Conservation (phyloP, 2,329 filamentous ascomycete species). For the Neonectria hederae region DNA sequence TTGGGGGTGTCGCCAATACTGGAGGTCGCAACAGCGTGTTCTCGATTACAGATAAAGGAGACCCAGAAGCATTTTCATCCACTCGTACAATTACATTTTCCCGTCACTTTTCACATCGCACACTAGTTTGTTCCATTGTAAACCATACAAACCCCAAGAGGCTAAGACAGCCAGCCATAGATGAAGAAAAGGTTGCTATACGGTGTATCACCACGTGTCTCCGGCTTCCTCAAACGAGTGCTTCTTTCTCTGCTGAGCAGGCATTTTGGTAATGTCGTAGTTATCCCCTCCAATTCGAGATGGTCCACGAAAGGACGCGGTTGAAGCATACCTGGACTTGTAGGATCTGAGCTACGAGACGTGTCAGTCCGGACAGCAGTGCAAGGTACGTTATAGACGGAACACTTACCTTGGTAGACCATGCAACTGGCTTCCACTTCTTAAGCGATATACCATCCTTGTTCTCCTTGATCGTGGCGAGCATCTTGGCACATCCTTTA, state of each 20-base stretch:
- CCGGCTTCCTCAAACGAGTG: neutral
- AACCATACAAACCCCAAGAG: neutral
- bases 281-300: neutral
- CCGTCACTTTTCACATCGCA: neutral
- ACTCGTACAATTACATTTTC: neutral
- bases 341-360: neutral
- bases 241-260: neutral
- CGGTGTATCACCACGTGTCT: no score
- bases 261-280: neutral
- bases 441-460: neutral
- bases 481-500: neutral
- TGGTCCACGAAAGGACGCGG: neutral
- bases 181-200: neutral
- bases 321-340: neutral
- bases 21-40: no score
- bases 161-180: neutral
- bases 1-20: no score
- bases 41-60: neutral
- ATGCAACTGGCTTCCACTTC: neutral
- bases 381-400: neutral
- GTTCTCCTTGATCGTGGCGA: slow-evolving; percentile 1
- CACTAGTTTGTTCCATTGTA: neutral
- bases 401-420: neutral
- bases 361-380: neutral
- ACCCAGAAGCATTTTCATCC: neutral